Evolutionary conservation across 495 filamentous ascomycete species (phyloP), one percentile per base, ranked within the genome.

Genomic region (Tuber magnatum): DNA sequence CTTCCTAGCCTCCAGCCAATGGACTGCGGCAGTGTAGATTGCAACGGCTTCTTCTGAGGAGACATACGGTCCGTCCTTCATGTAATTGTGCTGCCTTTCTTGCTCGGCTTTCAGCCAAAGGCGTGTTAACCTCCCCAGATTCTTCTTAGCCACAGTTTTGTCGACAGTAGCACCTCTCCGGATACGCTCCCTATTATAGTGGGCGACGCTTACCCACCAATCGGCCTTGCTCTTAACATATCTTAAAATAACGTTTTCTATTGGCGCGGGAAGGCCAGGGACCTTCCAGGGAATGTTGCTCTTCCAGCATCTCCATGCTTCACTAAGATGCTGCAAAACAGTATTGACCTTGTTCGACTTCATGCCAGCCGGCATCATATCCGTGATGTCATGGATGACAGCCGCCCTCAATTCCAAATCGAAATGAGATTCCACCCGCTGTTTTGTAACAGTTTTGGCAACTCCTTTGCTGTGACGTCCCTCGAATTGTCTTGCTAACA

Each of bases 361-460:
- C 87, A 99, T 97, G 74, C 96, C 96, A 83, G 97, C 96, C 1
- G 96, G 96, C 96, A 99, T 99, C 96, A 99, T 99, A 80, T 99
- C 96, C 91, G 97, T 97, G 41, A 99, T 86, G 85, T 99, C 96
- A 32, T 94, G 93, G 93, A 99, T 99, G 71, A 99, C 96, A 0
- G 96, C 97, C 28, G 96, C 96, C 82, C 96, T 93, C 61, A 99
- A 89, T 85, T 99, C 96, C 73, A 99, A 89, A 83, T 99, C 96
- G 80, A 98, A 99, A 83, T 99, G 96, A 43, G 94, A 97, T 84
- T 99, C 96, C 41, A 99, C 96, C 84, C 96, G 91, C 84, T 99
- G 96, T 84, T 99, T 99, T 3, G 96, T 99, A 39, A 98, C 96
- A 18, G 96, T 99, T 86, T 99, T 99, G 71, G 96, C 96, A 48